Percentiles rank a stretch among this genome's conserved stretches.
Evolutionary conservation across 2,329 filamentous ascomycete genomes (phyloP).

Genomic region (Epichloe aotearoae): DNA sequence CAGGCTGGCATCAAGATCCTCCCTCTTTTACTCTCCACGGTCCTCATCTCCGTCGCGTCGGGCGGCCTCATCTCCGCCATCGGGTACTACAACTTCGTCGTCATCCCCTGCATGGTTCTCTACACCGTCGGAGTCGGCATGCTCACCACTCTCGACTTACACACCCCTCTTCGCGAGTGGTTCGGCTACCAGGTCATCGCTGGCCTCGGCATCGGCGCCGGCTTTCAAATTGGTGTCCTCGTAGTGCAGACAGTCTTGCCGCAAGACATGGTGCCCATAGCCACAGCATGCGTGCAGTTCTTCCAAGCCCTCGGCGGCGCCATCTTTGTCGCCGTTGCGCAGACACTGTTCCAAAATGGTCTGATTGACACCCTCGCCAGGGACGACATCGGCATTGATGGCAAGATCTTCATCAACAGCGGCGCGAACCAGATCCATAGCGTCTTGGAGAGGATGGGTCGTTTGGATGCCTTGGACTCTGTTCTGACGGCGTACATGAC

Average conservation of each 20-base stretch:
- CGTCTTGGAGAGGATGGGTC: conserved; percentile 28
- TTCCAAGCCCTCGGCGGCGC: conserved; percentile 54
- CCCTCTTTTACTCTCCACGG: conserved; percentile 37
- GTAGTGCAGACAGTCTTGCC: conserved; percentile 39
- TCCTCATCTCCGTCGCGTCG: conserved; percentile 31
- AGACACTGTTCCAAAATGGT: conserved; percentile 55
- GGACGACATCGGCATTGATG: conserved; percentile 31
- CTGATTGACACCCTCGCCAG: conserved; percentile 38
- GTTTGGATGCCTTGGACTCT: conserved; percentile 25
- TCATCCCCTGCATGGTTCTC: conserved; percentile 28
- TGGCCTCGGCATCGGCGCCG: conserved; percentile 38
- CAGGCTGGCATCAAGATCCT: conserved; percentile 42
- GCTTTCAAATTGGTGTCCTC: conserved; percentile 34
- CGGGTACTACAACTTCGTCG: conserved; percentile 28
- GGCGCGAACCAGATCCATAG: conserved; percentile 36
- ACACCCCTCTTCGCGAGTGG: conserved; percentile 36
- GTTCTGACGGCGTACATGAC: conserved; percentile 36
- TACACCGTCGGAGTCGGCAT: conserved; percentile 37
- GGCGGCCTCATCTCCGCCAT: conserved; percentile 28
- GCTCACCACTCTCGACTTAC: conserved; percentile 36
- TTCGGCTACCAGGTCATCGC: conserved; percentile 45
- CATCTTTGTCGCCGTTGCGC: conserved; percentile 49
- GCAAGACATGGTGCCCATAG: conserved; percentile 35
- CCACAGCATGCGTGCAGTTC: conserved; percentile 41
- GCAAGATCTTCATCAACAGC: conserved; percentile 34